Base-by-base conservation (phyloP, 1,284 basidiomycete genomes). In the Austroboletus rostrupii region DNA sequence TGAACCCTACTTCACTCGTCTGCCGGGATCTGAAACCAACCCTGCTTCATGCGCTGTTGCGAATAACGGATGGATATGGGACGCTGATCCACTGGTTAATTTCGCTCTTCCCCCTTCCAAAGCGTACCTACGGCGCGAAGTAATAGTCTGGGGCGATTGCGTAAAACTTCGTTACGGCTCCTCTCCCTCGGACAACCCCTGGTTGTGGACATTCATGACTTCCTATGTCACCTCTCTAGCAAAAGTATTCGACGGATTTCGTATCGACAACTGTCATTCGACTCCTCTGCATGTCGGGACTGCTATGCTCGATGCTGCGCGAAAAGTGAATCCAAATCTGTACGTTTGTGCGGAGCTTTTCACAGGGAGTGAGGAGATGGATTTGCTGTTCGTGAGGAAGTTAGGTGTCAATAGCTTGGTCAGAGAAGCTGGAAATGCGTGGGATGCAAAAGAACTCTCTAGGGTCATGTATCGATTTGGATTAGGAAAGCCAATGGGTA, bases 1-100 rank as follows among this genome's bases (percentile, higher is more conserved):
- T 40, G 94, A 97, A 64, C 72, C 79, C 2, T 95, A 96, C 70
- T 97, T 97, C 69, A 97, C 93, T 2, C 86, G 92, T 39, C 67
- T 96, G 10, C 72, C 77, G 7, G 74, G 72, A 20, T 79, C 80
- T 2, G 70, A 80, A 45, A 77, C 81, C 43, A 83, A 93, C 51
- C 81, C 87, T 2, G 66, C 77, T 19, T 75, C 80, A 10, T 89
- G 94, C 61, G 86, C 90, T 0, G 72, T 97, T 28, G 96, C 96
- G 6, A 97, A 98, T 72, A 99, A 99, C 62, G 96, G 96, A 8
- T 99, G 96, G 96, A 96, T 99, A 60, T 99, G 96, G 96, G 78
- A 89, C 52, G 95, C 96, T 2, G 87, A 99, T 67, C 96, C 96
- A 0, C 78, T 99, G 19, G 79, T 85, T 57, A 97, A 98, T 73